Evolutionary conservation across 768 basidiomycete species (phyloP), one percentile per base, ranked within the genome.

Genomic region (Cantharellus anzutake): DNA sequence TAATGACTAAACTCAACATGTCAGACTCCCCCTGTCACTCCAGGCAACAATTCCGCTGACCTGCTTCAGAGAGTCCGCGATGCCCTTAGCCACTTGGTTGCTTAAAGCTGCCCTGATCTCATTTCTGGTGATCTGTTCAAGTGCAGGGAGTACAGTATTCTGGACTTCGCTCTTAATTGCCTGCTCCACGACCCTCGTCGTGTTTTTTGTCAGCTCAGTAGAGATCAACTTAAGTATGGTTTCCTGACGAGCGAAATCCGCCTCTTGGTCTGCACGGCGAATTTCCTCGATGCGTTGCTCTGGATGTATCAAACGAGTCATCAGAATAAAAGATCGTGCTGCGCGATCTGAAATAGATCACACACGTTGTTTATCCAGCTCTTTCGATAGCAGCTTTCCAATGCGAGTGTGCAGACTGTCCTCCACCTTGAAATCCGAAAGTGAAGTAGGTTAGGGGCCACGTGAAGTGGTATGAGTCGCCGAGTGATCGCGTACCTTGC

Each of bases 311-410:
- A 51, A 35, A 29, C 48, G 29, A 40, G n/a, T 11, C 41, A 59
- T 37, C 42, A 65, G 59, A 34, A 58, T 4, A 41, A 61, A 35
- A 60, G 60, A 58, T 11, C 57, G 57, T 51, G 62, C 41, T 20
- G 52, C 65, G 58, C 56, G 4, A 14, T 39, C 7, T 55, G 34
- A 5, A 38, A 60, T 59, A 50, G 66, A 52, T 34, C 39, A 74
- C 85, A 69, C 64, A 89, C 89, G 82, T 69, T 91, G 87, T 71
- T 84, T 90, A 67, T 91, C 89, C 76, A 92, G 82, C 70, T 92
- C 89, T 72, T 86, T 86, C 42, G 78, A 77, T 64, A 92, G 81
- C 57, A 89, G 71, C 51, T 83, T 80, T n/a, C 82, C 82, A 61
- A 92, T 81, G 53, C 83, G 80, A 42, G 69, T 80, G 63, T 86